These are phyloP conservation scores for Amphicarpaea edgeworthii DNA, from an alignment of 306 rosid species.

Conservation along the genomic window DNA sequence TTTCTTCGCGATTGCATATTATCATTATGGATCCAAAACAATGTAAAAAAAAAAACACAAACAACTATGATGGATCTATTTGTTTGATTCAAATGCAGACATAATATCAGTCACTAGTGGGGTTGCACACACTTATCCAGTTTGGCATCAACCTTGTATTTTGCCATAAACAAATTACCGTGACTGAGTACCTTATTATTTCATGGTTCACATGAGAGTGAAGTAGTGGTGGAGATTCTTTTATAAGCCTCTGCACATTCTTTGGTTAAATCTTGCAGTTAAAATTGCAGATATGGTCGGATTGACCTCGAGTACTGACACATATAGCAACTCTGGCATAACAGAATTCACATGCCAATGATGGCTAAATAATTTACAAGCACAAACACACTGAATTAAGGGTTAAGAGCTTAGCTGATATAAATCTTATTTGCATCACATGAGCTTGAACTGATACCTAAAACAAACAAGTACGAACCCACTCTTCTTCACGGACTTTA, in stretches of 20 bases:
- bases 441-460: conserved; percentile 1
- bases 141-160: conserved; percentile 63
- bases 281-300: conserved; percentile 26
- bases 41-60: too few relatives aligned
- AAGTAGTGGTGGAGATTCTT: conserved; percentile 34
- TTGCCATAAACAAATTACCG: conserved; percentile 43
- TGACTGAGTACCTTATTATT: conserved; percentile 19
- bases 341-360: conserved; percentile 48
- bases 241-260: conserved; percentile 15
- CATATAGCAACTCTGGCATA: conserved; percentile 22
- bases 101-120: conserved; percentile 50
- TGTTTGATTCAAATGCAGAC: conserved; percentile 47
- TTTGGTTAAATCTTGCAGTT: conserved; percentile 21
- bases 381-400: not conserved
- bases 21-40: too few relatives aligned
- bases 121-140: conserved; percentile 49
- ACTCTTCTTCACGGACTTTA: not conserved
- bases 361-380: conserved; percentile 36
- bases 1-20: too few relatives aligned
- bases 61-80: too few relatives aligned
- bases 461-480: not conserved
- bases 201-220: conserved; percentile 45
- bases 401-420: not conserved
- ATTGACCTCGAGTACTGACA: conserved; percentile 37
- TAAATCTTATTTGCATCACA: conserved; percentile 15